phyloP scores from a whole-genome alignment of 495 filamentous ascomycete species.

The Diplogelasinospora grovesii region DNA sequence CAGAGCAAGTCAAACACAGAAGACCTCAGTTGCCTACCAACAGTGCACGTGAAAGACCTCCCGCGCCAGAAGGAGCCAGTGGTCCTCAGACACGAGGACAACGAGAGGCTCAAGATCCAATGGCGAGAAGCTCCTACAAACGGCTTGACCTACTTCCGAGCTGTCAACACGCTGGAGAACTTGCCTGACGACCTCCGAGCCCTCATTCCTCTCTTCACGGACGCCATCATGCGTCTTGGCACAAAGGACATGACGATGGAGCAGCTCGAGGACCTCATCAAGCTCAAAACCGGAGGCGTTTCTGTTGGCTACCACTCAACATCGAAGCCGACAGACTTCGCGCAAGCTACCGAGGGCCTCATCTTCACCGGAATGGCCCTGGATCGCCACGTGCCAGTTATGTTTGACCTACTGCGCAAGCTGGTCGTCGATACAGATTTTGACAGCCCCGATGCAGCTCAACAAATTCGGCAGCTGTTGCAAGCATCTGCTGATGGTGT shows the following conservation, averaged over 20 bases:
- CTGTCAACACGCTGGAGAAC: constrained; percentile 68
- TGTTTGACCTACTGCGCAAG: constrained; percentile 80
- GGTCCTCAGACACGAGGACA: constrained; percentile 57
- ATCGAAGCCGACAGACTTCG: constrained; percentile 64
- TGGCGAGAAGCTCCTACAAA: constrained; percentile 93
- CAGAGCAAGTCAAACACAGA: constrained; percentile 76
- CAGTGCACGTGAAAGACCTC: constrained; percentile 81
- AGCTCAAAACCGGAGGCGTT: constrained; percentile 92
- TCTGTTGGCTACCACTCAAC: constrained; percentile 70
- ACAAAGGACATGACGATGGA: constrained; percentile 87
- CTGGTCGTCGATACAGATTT: constrained; percentile 85
- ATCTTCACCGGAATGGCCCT: constrained; percentile 77
- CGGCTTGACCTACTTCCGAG: constrained; percentile 92
- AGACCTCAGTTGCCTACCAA: constrained; percentile 81
- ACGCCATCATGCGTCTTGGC: constrained; percentile 86
- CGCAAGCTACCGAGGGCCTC: constrained; percentile 69
- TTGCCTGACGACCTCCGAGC: constrained; percentile 80
- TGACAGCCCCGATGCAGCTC: constrained; percentile 68
- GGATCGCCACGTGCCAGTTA: constrained; percentile 79
- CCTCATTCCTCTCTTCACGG: constrained; percentile 84
- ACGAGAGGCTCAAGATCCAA: constrained; percentile 65
- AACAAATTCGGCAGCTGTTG: constrained; percentile 76
- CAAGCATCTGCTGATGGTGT: constrained; percentile 81
- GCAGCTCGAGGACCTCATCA: constrained; percentile 89
- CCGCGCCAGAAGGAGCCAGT: constrained; percentile 68